Base-by-base conservation (phyloP, 345 rosid genomes). In the Salix caprea region DNA sequence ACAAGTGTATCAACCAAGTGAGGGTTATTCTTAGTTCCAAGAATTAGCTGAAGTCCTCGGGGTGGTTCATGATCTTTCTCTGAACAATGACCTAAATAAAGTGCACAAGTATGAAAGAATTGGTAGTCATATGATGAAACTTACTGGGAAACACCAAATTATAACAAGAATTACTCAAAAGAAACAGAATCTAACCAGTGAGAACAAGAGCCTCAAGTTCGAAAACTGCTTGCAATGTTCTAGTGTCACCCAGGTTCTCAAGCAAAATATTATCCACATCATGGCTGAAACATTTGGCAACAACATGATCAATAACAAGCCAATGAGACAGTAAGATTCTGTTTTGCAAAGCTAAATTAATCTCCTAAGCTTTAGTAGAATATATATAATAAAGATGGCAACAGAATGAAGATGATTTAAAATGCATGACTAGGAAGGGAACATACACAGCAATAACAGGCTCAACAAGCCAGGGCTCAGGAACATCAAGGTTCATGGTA, bases 401-500 rank as follows among this genome's bases (percentile, higher is more conserved):
- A 46, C 28, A 70, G 36, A 56, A 21, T 15, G 56, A 64, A 44
- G 62, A 74, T 78, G 60, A 76, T 56, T 23, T 19, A 56, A 37
- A 67, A 70, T 69, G 42, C 16, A 65, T 70, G 24, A 78, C 30
- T 36, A 39, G 56, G n/a, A 40, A 68, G 74, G 84, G 70, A 84
- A 69, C 94, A 84, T 94, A 96, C 99, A 96, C 88, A 78, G 99
- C 98, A 86, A 94, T 73, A 67, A 96, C 91, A 71, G 98, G 97
- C 88, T 96, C 98, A 76, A 92, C 91, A 84, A 96, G 99, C 99
- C 99, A 96, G 64, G 99, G 97, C 82, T 96, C 99, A 60, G 99
- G 99, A 80, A 96, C 99, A 83, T 96, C 99, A 74, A 96, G 95
- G 86, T 96, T 96, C 99, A 96, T 92, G 80, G 99, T 96, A 78